Percentiles rank a stretch among this genome's conserved stretches.
These are phyloP conservation scores for Carpinus fangiana DNA, from an alignment of 306 rosid genomes.

Conservation along the genomic window DNA sequence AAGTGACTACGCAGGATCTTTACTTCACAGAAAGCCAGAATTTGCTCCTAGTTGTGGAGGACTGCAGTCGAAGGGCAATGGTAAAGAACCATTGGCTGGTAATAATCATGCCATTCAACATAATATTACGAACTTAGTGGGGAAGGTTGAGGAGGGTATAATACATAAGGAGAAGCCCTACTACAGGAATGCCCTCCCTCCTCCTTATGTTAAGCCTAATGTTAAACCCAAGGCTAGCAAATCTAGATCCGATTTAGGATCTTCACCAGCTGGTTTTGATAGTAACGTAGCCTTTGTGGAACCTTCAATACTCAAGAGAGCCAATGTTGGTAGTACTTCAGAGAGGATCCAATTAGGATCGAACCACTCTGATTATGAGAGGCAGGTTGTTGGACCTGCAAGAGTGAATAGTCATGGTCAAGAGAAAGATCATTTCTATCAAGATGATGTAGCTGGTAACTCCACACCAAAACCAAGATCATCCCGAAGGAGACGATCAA, in stretches of 20 bases:
- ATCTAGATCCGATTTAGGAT: constrained; percentile 28
- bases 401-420: constrained; percentile 35
- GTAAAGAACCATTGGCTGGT: constrained; percentile 43
- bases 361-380: constrained; percentile 50
- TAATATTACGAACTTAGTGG: constrained; percentile 28
- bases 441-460: constrained; percentile 39
- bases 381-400: constrained; percentile 40
- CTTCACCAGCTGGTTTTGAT: constrained; percentile 31
- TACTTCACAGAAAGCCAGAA: constrained; percentile 39
- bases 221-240: constrained; percentile 49
- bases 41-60: constrained; percentile 36
- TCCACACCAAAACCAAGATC: constrained; percentile 64
- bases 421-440: constrained; percentile 42
- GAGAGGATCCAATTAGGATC: constrained; percentile 44
- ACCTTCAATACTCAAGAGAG: constrained; percentile 45
- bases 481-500: constrained; percentile 60
- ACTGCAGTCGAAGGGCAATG: constrained; percentile 36
- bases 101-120: constrained; percentile 34
- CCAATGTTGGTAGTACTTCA: constrained; percentile 34
- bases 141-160: constrained; percentile 52
- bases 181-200: constrained; percentile 62
- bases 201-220: constrained; percentile 78
- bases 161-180: constrained; percentile 50
- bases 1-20: constrained; percentile 41
- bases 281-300: constrained; percentile 28